Evolutionary conservation across 148 eudicot genomes (phyloP).

Genomic region (Spergularia marina): DNA sequence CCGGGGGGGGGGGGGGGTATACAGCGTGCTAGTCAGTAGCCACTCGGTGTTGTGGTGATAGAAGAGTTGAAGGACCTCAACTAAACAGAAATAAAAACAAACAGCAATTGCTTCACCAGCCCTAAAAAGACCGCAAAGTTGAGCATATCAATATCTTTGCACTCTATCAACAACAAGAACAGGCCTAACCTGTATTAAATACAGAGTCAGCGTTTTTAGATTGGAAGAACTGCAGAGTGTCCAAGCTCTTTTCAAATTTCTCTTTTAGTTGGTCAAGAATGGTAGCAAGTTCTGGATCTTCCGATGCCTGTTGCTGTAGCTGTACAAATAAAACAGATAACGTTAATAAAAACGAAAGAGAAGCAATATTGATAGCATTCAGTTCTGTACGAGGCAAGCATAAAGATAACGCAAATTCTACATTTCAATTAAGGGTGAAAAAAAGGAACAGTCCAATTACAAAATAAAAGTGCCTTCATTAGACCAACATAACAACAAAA

Average conservation of each 20-base stretch:
- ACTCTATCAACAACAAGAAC: neutral
- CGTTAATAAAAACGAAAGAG: neutral
- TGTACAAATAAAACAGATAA: constrained; percentile 25
- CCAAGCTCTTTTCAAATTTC: constrained; percentile 54
- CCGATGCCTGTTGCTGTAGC: constrained; percentile 62
- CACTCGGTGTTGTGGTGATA: too few relatives aligned
- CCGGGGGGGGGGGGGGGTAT: too few relatives aligned
- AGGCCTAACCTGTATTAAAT: constrained; percentile 76
- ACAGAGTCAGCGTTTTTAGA: constrained; percentile 72
- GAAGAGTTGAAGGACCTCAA: too few relatives aligned
- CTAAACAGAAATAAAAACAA: too few relatives aligned
- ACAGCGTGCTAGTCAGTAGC: too few relatives aligned
- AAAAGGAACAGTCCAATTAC: too few relatives aligned
- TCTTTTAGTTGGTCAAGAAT: constrained; percentile 50
- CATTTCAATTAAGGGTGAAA: too few relatives aligned
- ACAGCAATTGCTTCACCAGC: too few relatives aligned
- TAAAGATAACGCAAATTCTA: neutral
- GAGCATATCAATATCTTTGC: too few relatives aligned
- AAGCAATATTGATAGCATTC: neutral
- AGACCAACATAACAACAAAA: too few relatives aligned
- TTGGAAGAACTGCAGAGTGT: constrained; percentile 59
- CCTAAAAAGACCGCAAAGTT: too few relatives aligned
- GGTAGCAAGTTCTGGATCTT: constrained; percentile 62
- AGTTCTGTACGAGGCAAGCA: constrained; percentile 1
- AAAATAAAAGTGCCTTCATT: too few relatives aligned